Conservation (phyloP, 768 basidiomycete species). For the Russula ochroleuca region DNA sequence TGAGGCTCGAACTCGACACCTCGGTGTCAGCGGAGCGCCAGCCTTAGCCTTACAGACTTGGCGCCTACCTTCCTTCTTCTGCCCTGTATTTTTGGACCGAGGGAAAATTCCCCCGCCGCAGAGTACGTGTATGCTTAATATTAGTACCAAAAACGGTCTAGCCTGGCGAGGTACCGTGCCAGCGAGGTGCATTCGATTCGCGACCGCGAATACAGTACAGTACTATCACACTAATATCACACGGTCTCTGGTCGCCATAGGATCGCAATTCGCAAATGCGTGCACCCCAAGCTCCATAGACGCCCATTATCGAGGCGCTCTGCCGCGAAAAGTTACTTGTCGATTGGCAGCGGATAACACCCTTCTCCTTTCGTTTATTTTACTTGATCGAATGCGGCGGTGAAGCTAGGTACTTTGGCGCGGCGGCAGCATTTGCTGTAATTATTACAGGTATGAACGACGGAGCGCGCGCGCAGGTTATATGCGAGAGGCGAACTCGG, state of each 20-base stretch:
- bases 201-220: not conserved
- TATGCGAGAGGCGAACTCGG: not conserved
- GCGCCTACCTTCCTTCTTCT: not conserved
- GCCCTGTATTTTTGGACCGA: not conserved
- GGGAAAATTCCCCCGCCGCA: not conserved
- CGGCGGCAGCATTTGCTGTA: not conserved
- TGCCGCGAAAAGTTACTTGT: not conserved
- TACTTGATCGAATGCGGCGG: not conserved
- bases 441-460: constrained; percentile 1
- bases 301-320: constrained; percentile 2
- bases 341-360: not conserved
- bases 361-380: not conserved
- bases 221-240: too few species aligned
- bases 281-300: not conserved
- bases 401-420: not conserved
- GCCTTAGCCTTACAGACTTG: not conserved
- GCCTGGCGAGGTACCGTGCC: not conserved
- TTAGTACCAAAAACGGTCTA: not conserved
- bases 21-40: not conserved
- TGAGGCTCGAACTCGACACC: not conserved
- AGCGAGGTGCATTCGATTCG: not conserved
- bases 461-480: constrained; percentile 12
- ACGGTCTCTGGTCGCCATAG: not conserved
- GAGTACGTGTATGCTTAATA: not conserved
- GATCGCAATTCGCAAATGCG: not conserved